Evolutionary conservation across 176 grass and related monocot genomes (phyloP).

Genomic region (Puccinellia tenuiflora): DNA sequence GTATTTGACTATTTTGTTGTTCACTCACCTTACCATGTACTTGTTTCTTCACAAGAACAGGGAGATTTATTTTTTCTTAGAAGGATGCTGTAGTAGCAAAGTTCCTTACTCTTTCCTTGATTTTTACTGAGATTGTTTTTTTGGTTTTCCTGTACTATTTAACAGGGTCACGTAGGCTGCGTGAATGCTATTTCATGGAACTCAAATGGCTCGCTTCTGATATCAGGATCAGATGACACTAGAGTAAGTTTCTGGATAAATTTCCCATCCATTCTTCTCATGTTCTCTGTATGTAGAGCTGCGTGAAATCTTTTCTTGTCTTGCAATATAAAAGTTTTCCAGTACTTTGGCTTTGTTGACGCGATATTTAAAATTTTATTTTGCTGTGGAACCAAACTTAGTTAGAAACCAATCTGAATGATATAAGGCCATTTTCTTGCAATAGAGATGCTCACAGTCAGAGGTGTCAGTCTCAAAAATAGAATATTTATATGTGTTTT

Average conservation of each 20-base stretch:
- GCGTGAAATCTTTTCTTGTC: not conserved
- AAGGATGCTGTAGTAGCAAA: not conserved
- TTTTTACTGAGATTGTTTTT: slow-evolving; percentile 1
- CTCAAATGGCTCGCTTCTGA: slow-evolving; percentile 79
- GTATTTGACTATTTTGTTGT: slow-evolving; percentile 30
- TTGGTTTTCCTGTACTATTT: not conserved
- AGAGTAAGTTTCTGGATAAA: slow-evolving; percentile 50
- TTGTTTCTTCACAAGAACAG: slow-evolving; percentile 1
- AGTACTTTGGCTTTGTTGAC: not conserved
- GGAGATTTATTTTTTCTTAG: not conserved
- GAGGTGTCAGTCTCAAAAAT: not conserved
- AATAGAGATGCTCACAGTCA: not conserved
- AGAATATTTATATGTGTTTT: slow-evolving; percentile 2
- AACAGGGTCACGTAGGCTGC: slow-evolving; percentile 76
- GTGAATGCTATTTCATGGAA: slow-evolving; percentile 97
- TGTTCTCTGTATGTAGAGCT: not conserved
- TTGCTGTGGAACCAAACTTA: not conserved
- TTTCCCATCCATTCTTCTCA: slow-evolving; percentile 4
- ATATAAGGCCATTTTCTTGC: slow-evolving; percentile 7
- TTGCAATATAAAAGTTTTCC: not conserved
- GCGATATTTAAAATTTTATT: not conserved
- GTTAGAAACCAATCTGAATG: not conserved
- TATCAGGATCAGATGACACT: slow-evolving; percentile 98
- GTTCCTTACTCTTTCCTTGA: not conserved
- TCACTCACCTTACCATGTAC: not conserved